Percentiles rank a stretch among this genome's conserved stretches.
Evolutionary conservation across 768 basidiomycete species (phyloP).

Genomic region (Lyophyllum decastes): DNA sequence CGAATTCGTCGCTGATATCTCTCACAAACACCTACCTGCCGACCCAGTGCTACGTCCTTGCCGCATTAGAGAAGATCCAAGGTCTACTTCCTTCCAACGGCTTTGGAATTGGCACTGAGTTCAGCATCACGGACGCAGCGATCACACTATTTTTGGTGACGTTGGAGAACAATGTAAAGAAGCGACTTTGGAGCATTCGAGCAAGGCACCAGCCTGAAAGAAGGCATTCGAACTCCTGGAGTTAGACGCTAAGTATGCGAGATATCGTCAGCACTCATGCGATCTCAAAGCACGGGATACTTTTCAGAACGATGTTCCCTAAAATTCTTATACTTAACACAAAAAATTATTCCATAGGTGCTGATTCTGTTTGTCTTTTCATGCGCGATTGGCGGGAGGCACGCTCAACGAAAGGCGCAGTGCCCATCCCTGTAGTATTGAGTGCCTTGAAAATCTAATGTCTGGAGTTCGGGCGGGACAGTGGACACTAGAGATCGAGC

Average conservation of each 20-base stretch:
- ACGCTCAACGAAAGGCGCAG: neutral
- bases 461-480: no score
- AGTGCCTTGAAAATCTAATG: no score
- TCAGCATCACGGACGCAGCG: conserved; percentile 63
- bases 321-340: no score
- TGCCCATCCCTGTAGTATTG: no score
- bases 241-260: conserved; percentile 46
- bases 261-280: conserved; percentile 47
- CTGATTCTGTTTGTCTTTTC: conserved; percentile 24
- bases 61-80: conserved; percentile 49
- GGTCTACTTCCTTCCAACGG: conserved; percentile 47
- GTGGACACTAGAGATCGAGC: no score
- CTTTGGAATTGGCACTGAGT: conserved; percentile 46
- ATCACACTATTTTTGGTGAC: conserved; percentile 64
- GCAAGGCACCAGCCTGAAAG: no score
- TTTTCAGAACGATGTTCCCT: no score
- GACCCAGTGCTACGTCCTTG: conserved; percentile 52
- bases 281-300: conserved; percentile 50
- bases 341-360: conserved; percentile 57
- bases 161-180: conserved; percentile 39
- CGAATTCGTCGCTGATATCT: conserved; percentile 67
- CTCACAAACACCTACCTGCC: conserved; percentile 50
- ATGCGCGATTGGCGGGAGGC: no score
- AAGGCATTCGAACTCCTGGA: conserved; percentile 25
- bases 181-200: conserved; percentile 54